Evolutionary conservation across 129 eudicot species (phyloP).

Genomic region (Saposhnikovia divaricata): DNA sequence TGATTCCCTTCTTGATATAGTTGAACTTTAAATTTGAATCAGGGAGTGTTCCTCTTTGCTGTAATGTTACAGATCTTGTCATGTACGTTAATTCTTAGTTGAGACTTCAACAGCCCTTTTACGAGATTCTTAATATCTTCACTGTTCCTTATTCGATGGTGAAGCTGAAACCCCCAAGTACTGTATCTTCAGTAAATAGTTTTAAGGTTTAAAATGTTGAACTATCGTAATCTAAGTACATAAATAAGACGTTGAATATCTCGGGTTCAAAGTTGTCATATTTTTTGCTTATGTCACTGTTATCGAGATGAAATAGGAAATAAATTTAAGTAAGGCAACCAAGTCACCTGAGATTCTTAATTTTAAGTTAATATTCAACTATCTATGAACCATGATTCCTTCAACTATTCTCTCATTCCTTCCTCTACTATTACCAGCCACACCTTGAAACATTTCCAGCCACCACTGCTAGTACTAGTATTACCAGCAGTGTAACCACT

Average conservation of each 20-base stretch:
- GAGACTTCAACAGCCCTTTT: background rate
- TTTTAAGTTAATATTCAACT: background rate
- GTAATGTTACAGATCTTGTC: background rate
- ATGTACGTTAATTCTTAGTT: background rate
- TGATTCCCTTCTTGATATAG: background rate
- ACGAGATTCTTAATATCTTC: background rate
- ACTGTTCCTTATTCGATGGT: background rate
- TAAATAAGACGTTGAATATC: background rate
- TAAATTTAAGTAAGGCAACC: background rate
- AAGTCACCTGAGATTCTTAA: background rate
- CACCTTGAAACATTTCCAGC: background rate
- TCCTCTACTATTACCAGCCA: background rate
- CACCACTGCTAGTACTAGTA: background rate
- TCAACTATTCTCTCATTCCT: background rate
- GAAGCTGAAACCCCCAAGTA: background rate
- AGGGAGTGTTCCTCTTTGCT: background rate
- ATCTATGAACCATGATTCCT: background rate
- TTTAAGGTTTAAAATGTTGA: background rate
- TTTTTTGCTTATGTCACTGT: background rate
- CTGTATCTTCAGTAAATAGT: background rate
- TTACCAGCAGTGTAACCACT: background rate
- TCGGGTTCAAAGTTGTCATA: background rate
- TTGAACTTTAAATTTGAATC: background rate
- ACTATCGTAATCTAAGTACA: background rate
- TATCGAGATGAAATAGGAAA: background rate